A percentile compares a stretch with the other conserved stretches of the same genome.
Evolutionary conservation across 257 asterid species (phyloP).

Genomic region (Salvia hispanica): DNA sequence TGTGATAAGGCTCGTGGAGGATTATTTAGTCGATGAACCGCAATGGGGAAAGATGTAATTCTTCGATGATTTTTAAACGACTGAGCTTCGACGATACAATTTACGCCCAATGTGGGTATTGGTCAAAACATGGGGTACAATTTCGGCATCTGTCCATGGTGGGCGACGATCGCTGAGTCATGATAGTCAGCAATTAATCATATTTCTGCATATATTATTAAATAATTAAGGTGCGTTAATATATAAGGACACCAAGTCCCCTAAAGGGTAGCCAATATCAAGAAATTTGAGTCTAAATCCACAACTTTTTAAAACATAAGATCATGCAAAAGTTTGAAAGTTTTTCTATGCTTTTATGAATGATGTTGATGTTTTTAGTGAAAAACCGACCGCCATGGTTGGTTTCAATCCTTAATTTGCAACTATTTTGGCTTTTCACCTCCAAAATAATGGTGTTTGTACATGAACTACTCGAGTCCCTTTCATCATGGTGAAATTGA

Average conservation of each 20-base stretch:
- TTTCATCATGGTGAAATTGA: not conserved
- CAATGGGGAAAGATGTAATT: too few species aligned
- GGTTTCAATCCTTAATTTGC: conserved; percentile 20
- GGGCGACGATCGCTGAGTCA: too few species aligned
- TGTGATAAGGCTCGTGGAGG: too few species aligned
- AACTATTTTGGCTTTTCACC: conserved; percentile 40
- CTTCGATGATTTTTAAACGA: too few species aligned
- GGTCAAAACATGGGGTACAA: too few species aligned
- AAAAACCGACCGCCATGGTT: conserved; percentile 40
- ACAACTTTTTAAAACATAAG: conserved; percentile 33
- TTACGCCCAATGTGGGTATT: too few species aligned
- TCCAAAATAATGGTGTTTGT: not conserved
- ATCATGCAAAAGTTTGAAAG: conserved; percentile 19
- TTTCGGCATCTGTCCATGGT: too few species aligned
- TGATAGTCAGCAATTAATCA: too few species aligned
- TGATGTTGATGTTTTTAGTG: conserved; percentile 43
- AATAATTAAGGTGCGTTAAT: not conserved
- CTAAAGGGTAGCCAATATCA: conserved; percentile 38
- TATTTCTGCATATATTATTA: not conserved
- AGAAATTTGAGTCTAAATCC: conserved; percentile 29
- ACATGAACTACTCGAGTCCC: conserved; percentile 6
- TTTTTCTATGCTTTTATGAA: conserved; percentile 27
- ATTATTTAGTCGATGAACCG: too few species aligned
- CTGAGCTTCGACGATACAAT: too few species aligned
- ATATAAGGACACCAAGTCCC: conserved; percentile 36